Conservation (phyloP, 768 basidiomycete genomes). For the Xanthoconium stramineum region DNA sequence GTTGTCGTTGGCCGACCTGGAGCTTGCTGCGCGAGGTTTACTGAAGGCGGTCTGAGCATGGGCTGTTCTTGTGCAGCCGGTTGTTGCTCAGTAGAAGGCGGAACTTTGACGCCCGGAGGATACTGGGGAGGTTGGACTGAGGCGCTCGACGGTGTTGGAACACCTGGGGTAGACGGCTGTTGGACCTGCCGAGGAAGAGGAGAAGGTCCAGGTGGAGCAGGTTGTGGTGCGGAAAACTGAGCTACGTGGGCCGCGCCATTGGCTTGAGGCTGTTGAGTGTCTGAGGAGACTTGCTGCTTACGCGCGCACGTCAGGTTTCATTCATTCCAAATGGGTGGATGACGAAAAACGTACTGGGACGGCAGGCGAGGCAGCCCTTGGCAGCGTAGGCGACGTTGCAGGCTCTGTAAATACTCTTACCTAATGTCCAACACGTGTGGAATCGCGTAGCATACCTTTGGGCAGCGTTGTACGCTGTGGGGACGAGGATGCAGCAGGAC, state of each 20-base stretch:
- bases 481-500: slow-evolving; percentile 55
- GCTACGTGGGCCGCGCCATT: slow-evolving; percentile 32
- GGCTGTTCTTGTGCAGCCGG: slow-evolving; percentile 30
- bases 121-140: slow-evolving; percentile 46
- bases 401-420: slow-evolving; percentile 37
- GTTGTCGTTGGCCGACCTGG: slow-evolving; percentile 40
- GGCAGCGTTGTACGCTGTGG: slow-evolving; percentile 48
- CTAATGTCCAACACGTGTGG: slow-evolving; percentile 21
- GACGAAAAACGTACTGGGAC: slow-evolving; percentile 36
- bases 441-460: slow-evolving; percentile 43
- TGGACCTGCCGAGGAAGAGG: slow-evolving; percentile 50
- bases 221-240: slow-evolving; percentile 29
- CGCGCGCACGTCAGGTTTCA: slow-evolving; percentile 15
- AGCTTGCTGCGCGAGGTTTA: slow-evolving; percentile 42
- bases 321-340: slow-evolving; percentile 10
- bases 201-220: slow-evolving; percentile 40
- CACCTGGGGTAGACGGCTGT: slow-evolving; percentile 32
- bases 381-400: slow-evolving; percentile 42
- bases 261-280: slow-evolving; percentile 37
- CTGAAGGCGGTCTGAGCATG: slow-evolving; percentile 53
- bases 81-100: slow-evolving; percentile 42
- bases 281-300: slow-evolving; percentile 38
- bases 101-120: slow-evolving; percentile 67
- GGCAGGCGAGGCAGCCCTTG: slow-evolving; percentile 41
- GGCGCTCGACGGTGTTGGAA: slow-evolving; percentile 9